A percentile compares a stretch with the other conserved stretches of the same genome.
Conservation (phyloP, 306 rosid species). For the Calophaca sinica region DNA sequence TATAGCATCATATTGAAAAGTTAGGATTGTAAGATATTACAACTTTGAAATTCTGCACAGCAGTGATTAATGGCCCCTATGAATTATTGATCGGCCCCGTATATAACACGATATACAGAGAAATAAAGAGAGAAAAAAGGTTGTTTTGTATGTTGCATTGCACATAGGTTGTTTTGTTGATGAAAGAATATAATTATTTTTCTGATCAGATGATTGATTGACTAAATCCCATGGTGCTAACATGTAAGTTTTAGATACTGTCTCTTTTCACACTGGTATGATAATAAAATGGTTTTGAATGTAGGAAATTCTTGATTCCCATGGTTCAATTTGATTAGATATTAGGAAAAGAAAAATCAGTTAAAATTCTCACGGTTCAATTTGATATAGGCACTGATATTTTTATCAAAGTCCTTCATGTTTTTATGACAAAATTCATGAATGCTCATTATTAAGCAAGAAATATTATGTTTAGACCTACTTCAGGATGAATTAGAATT, state of each 20-base stretch:
- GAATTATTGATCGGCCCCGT: constrained; percentile 20
- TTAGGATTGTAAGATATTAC: constrained; percentile 34
- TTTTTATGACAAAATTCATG: background rate
- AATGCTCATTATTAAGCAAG: background rate
- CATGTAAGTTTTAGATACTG: background rate
- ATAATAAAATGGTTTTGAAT: background rate
- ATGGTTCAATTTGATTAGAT: background rate
- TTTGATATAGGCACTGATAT: constrained; percentile 3
- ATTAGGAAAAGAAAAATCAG: background rate
- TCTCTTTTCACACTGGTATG: background rate
- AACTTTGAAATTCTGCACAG: constrained; percentile 22
- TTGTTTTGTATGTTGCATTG: constrained; percentile 23
- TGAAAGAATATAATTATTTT: background rate
- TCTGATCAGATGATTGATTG: background rate
- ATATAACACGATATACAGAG: background rate
- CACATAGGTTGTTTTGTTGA: background rate
- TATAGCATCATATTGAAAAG: constrained; percentile 32
- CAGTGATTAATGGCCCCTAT: constrained; percentile 20
- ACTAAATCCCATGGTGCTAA: background rate
- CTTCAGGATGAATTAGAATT: background rate
- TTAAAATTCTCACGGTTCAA: background rate
- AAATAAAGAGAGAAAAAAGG: background rate
- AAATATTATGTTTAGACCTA: background rate
- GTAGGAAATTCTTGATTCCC: background rate
- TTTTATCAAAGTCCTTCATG: background rate